Percentiles rank a stretch among this genome's conserved stretches.
These are phyloP conservation scores for Coemansia sp. DNA, from an alignment of 192 early-diverging fungal species.

Conservation along the genomic window DNA sequence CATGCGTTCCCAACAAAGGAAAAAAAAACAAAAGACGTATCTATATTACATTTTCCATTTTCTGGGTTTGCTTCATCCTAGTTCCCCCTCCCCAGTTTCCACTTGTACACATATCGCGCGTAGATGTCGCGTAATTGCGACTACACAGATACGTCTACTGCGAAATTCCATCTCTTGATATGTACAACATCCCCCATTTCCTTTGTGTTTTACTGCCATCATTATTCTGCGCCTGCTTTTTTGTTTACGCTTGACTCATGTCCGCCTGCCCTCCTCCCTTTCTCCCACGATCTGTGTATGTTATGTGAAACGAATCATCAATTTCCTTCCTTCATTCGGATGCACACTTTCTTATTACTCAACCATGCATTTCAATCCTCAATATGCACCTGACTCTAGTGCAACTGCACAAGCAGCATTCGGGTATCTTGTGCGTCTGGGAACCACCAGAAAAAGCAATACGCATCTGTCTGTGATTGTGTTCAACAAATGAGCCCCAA, in stretches of 20 bases:
- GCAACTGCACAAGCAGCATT: not conserved
- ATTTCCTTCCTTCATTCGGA: not conserved
- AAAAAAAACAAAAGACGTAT: not conserved
- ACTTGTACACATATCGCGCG: slow-evolving; percentile 3
- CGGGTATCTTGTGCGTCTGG: slow-evolving; percentile 1
- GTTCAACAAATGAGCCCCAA: not conserved
- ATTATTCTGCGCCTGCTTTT: not conserved
- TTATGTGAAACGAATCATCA: not conserved
- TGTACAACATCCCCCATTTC: not conserved
- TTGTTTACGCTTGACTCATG: not conserved
- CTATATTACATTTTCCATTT: not conserved
- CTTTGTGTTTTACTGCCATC: not conserved
- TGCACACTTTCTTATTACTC: not conserved
- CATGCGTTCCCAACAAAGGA: slow-evolving; percentile 1
- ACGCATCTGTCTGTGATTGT: not conserved
- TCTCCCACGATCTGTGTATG: not conserved
- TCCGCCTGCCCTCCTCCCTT: not conserved
- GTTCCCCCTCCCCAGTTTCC: slow-evolving; percentile 1
- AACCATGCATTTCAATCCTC: not conserved
- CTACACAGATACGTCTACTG: not conserved
- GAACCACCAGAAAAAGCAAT: not conserved
- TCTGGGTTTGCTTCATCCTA: not conserved
- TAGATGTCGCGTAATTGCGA: slow-evolving; percentile 2
- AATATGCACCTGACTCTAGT: slow-evolving; percentile 1
- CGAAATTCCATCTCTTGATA: slow-evolving; percentile 1